Conservation (phyloP, 2,329 filamentous ascomycete species). For the Pseudogymnoascus sp. region DNA sequence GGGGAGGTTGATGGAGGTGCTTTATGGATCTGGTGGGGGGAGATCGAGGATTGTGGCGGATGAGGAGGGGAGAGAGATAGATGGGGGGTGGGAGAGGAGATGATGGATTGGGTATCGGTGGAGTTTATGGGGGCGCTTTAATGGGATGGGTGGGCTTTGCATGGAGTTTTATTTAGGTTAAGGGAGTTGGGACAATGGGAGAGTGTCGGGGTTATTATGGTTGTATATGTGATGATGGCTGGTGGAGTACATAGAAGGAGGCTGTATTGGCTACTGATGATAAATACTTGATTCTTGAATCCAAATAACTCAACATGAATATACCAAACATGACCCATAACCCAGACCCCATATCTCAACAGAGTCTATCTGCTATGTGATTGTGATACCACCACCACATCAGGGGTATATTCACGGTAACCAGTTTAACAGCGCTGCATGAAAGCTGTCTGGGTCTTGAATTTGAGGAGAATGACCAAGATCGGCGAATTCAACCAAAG, state of each 20-base stretch:
- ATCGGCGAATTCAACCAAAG: slow-evolving; percentile 40
- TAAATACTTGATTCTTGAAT: neutral
- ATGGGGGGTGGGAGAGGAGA: slow-evolving; percentile 2
- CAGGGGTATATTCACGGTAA: slow-evolving; percentile 22
- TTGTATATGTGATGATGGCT: slow-evolving; percentile 1
- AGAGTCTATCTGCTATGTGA: neutral
- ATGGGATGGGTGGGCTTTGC: neutral
- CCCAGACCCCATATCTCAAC: too few species aligned
- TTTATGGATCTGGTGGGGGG: slow-evolving; percentile 48
- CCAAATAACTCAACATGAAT: neutral
- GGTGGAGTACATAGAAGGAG: neutral
- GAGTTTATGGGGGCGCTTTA: neutral
- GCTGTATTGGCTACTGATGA: neutral
- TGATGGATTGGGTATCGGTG: neutral
- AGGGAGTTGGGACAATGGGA: neutral
- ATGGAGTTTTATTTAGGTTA: neutral
- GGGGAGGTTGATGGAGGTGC: slow-evolving; percentile 70
- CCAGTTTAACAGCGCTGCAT: slow-evolving; percentile 40
- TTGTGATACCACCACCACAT: slow-evolving; percentile 18
- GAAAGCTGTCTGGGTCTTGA: slow-evolving; percentile 41
- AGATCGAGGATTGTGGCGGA: neutral
- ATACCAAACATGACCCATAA: neutral
- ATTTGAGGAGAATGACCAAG: slow-evolving; percentile 48
- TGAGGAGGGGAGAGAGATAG: slow-evolving; percentile 9
- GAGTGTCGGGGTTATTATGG: neutral